These are phyloP conservation scores for Microbotryum violaceum DNA, from an alignment of 1,284 basidiomycete genomes.

Conservation along the genomic window DNA sequence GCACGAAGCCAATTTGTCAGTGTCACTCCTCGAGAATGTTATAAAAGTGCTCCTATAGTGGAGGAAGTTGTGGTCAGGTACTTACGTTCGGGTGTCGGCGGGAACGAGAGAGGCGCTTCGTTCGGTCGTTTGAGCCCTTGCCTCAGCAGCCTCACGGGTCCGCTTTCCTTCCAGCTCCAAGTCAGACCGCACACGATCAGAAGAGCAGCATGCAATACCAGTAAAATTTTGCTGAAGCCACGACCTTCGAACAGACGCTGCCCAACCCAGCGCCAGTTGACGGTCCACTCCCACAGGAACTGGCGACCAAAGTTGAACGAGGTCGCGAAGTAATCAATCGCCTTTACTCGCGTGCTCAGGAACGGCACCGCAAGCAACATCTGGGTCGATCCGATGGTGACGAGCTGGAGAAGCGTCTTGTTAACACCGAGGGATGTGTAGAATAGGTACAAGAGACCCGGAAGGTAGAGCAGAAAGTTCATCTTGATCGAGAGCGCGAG, in stretches of 20 bases:
- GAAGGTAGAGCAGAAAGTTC: constrained; percentile 88
- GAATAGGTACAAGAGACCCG: constrained; percentile 71
- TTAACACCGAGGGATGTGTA: constrained; percentile 60
- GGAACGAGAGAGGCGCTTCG: not conserved
- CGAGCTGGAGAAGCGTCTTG: constrained; percentile 33
- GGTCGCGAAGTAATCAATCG: constrained; percentile 56
- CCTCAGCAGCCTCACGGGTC: constrained; percentile 51
- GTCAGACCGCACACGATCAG: constrained; percentile 59
- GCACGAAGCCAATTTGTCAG: too few relatives aligned
- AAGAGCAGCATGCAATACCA: constrained; percentile 57
- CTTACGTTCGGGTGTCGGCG: constrained; percentile 9
- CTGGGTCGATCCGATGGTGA: constrained; percentile 44
- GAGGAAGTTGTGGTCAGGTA: not conserved
- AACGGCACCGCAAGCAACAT: constrained; percentile 63
- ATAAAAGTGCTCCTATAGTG: too few relatives aligned
- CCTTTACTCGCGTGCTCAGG: constrained; percentile 53
- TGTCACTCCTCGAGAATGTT: too few relatives aligned
- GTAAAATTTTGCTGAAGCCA: constrained; percentile 56
- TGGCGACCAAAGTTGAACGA: constrained; percentile 83
- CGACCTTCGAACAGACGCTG: constrained; percentile 57
- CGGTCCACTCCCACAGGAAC: constrained; percentile 95
- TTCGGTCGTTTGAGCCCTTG: constrained; percentile 53
- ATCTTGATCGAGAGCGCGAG: constrained; percentile 88
- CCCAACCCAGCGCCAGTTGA: constrained; percentile 87
- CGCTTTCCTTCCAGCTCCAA: constrained; percentile 48